Evolutionary conservation across 2,329 filamentous ascomycete species (phyloP).

Genomic region (Cladosporium halotolerans): DNA sequence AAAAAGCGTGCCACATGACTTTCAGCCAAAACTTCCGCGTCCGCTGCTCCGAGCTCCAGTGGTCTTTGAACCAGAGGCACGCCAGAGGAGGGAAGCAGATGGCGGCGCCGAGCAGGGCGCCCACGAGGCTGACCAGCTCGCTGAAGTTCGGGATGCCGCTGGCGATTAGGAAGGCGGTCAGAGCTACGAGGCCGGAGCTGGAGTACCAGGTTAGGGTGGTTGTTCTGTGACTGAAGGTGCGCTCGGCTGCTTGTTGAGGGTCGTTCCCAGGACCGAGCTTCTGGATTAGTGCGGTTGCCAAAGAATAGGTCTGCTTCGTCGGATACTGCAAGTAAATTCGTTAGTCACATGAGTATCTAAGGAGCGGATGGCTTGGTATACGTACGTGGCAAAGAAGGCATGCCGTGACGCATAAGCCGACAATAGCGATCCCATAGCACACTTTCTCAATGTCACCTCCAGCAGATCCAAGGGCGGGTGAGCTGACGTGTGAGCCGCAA

Average conservation of each 20-base stretch:
- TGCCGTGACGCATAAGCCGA: slow-evolving; percentile 18
- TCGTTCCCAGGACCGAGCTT: too few species aligned
- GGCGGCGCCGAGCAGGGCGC: slow-evolving; percentile 56
- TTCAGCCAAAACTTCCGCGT: slow-evolving; percentile 21
- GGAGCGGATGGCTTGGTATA: background rate
- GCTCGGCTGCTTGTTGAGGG: too few species aligned
- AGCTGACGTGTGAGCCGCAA: slow-evolving; percentile 43
- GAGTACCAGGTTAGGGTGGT: slow-evolving; percentile 45
- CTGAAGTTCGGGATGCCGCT: slow-evolving; percentile 30
- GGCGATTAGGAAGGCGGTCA: slow-evolving; percentile 59
- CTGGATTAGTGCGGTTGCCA: too few species aligned
- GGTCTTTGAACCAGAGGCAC: slow-evolving; percentile 30
- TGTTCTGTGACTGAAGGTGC: too few species aligned
- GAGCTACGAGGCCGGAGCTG: slow-evolving; percentile 50
- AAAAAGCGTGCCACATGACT: background rate
- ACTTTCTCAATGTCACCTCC: slow-evolving; percentile 39
- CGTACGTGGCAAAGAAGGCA: slow-evolving; percentile 19
- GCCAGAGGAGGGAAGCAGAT: slow-evolving; percentile 34
- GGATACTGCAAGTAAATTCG: too few species aligned
- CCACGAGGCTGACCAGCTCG: slow-evolving; percentile 33
- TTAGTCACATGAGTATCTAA: background rate
- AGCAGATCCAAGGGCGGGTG: slow-evolving; percentile 43
- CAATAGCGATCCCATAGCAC: slow-evolving; percentile 35
- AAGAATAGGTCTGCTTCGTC: too few species aligned
- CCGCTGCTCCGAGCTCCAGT: slow-evolving; percentile 34